phyloP scores from a whole-genome alignment of 2,329 filamentous ascomycete species.

The Xylariaceae sp. region DNA sequence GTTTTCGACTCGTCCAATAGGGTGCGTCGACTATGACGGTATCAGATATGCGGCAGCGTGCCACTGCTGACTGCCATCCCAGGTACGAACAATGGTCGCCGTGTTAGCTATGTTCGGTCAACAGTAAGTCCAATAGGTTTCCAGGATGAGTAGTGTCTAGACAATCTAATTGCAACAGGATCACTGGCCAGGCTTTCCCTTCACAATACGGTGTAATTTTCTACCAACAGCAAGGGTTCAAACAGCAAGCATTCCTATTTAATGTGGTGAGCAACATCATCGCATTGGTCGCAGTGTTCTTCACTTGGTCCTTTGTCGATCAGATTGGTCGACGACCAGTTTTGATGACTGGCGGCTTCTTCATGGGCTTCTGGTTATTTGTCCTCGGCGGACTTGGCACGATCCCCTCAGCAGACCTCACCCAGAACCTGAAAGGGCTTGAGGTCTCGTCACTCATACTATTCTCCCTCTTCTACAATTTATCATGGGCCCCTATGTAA shows the following conservation, averaged over 20 bases:
- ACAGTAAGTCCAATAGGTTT: neutral
- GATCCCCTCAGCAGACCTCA: conserved; percentile 2
- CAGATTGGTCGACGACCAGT: conserved; percentile 7
- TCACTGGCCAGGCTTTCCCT: conserved; percentile 11
- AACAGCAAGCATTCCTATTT: conserved; percentile 7
- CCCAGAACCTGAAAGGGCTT: conserved; percentile 3
- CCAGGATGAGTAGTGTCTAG: too few species aligned
- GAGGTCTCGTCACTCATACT: conserved; percentile 9
- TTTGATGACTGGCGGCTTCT: conserved; percentile 11
- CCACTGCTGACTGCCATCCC: neutral
- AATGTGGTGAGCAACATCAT: conserved; percentile 6
- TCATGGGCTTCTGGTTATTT: conserved; percentile 11
- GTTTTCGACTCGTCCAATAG: conserved; percentile 6
- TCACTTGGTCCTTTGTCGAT: conserved; percentile 11
- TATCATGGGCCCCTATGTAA: conserved; percentile 12
- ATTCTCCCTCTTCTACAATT: conserved; percentile 9
- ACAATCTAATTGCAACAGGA: neutral
- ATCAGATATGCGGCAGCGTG: neutral
- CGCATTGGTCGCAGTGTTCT: conserved; percentile 7
- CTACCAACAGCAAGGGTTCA: conserved; percentile 11
- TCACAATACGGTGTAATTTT: conserved; percentile 11
- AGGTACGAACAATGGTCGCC: conserved; percentile 8
- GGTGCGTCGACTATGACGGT: conserved; percentile 2
- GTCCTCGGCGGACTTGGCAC: conserved; percentile 9
- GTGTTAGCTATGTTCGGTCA: conserved; percentile 11